Evolutionary conservation across 2,329 filamentous ascomycete species (phyloP).

Genomic region (Ascochyta lentis): DNA sequence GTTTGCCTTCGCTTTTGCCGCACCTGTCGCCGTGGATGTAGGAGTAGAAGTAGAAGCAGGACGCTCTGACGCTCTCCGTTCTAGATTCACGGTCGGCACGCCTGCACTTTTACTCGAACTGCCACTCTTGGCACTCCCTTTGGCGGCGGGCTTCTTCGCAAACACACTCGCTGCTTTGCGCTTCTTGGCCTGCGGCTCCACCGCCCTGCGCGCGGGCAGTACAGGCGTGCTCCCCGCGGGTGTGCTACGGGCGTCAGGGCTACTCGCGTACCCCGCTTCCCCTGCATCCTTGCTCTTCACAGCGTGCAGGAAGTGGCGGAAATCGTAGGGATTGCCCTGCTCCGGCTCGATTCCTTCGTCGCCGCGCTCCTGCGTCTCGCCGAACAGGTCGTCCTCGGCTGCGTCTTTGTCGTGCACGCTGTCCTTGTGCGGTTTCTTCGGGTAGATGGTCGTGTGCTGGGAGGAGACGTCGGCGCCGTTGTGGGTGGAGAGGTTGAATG

Average conservation of each 20-base stretch:
- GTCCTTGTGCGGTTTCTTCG: conserved; percentile 33
- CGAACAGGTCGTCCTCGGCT: conserved; percentile 38
- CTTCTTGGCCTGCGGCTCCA: conserved; percentile 28
- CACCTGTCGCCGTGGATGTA: neutral
- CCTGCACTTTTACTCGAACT: conserved; percentile 19
- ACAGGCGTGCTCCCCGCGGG: neutral
- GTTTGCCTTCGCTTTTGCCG: conserved; percentile 6
- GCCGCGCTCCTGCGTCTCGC: conserved; percentile 27
- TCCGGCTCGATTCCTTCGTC: conserved; percentile 49
- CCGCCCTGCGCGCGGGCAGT: conserved; percentile 1
- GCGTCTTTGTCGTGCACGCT: conserved; percentile 34
- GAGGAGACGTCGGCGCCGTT: conserved; percentile 69
- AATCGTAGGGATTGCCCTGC: conserved; percentile 57
- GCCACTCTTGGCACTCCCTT: conserved; percentile 20
- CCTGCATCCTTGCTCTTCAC: conserved; percentile 41
- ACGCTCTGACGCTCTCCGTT: conserved; percentile 43
- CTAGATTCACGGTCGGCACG: conserved; percentile 43
- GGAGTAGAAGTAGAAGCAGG: conserved; percentile 2
- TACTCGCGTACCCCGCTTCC: conserved; percentile 35
- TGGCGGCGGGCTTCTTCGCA: conserved; percentile 27
- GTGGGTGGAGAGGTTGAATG: conserved; percentile 82
- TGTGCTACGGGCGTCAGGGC: conserved; percentile 33
- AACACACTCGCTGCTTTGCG: conserved; percentile 32
- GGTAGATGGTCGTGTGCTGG: conserved; percentile 70
- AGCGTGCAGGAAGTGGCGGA: conserved; percentile 53